Conservation (phyloP, 768 basidiomycete species). For the Leucocoprinus leucothites region DNA sequence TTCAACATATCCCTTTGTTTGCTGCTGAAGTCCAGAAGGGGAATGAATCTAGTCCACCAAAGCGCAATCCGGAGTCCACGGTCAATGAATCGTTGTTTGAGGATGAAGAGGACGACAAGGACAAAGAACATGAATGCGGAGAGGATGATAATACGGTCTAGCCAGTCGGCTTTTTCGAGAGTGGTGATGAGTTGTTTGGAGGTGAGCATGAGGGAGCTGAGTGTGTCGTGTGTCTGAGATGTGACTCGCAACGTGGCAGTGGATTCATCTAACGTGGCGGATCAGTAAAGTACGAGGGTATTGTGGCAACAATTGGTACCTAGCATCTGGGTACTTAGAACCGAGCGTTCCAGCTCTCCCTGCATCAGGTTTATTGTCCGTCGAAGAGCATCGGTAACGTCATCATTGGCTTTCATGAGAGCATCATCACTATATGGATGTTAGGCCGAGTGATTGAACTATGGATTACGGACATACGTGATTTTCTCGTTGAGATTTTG, state of each 20-base stretch:
- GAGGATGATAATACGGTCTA: conserved; percentile 86
- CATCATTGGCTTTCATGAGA: conserved; percentile 83
- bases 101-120: conserved; percentile 78
- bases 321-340: conserved; percentile 81
- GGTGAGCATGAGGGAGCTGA: conserved; percentile 66
- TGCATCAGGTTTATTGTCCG: conserved; percentile 88
- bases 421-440: conserved; percentile 60
- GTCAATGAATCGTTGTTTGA: conserved; percentile 86
- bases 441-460: not conserved
- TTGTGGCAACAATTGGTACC: conserved; percentile 36
- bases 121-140: conserved; percentile 79
- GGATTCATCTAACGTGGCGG: conserved; percentile 32
- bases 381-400: conserved; percentile 85
- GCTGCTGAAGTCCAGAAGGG: conserved; percentile 35
- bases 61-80: conserved; percentile 74
- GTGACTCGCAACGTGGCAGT: conserved; percentile 74
- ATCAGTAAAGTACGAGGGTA: not conserved
- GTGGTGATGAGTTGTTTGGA: conserved; percentile 85
- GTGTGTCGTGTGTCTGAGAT: conserved; percentile 71
- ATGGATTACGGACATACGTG: conserved; percentile 40
- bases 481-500: conserved; percentile 52
- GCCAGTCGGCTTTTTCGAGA: conserved; percentile 87
- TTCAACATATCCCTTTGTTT: conserved; percentile 28
- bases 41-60: conserved; percentile 84
- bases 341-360: conserved; percentile 86